Evolutionary conservation across 192 early-diverging fungal species (phyloP), one percentile per base, ranked within the genome.

Genomic region (Linnemannia elongata): DNA sequence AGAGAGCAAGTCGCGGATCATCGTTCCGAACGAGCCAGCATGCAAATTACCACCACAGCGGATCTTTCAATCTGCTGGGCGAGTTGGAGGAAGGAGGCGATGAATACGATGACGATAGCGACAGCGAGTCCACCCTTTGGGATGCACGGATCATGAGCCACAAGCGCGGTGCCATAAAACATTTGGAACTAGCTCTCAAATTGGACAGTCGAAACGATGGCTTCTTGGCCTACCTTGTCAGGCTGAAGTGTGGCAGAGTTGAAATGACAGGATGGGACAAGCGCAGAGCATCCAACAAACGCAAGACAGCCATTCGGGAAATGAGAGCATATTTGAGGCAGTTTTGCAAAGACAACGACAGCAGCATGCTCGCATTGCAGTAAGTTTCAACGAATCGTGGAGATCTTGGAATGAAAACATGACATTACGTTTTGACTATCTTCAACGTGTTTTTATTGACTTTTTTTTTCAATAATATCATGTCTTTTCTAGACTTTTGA

Each of bases 201-300:
- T 72, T 74, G 38, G 54, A 81, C 36, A 20, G 57, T 18, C 38
- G 33, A n/a, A 81, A 87, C 39, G 85, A 87, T 54, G 74, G 75
- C 66, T 87, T 87, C 13, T 27, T 87, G 18, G 60, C 41, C 0
- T 81, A 87, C 33, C 45, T 87, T n/a, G 79, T 87, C 5, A 39
- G 60, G 27, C 44, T 87, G 8, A 52, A 39, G n/a, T 87, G 85
- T 27, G 85, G 85, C 24, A 60, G 38, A 9, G 27, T 87, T 22
- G 66, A 38, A 4, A 33, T 74, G 35, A 33, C 71, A 0, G 85
- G 80, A 38, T 42, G 78, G 9, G 78, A 60, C 22, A 41, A 45
- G 35, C 70, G 36, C 24, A 39, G 18, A 41, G 22, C 77, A 12
- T 47, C 85, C 2, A 15, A 52, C 30, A 78, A 27, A 22, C 20